A percentile compares a stretch with the other conserved stretches of the same genome.
phyloP scores from a whole-genome alignment of 805 yeast genomes.

The Sugiyamaella floridensis region DNA sequence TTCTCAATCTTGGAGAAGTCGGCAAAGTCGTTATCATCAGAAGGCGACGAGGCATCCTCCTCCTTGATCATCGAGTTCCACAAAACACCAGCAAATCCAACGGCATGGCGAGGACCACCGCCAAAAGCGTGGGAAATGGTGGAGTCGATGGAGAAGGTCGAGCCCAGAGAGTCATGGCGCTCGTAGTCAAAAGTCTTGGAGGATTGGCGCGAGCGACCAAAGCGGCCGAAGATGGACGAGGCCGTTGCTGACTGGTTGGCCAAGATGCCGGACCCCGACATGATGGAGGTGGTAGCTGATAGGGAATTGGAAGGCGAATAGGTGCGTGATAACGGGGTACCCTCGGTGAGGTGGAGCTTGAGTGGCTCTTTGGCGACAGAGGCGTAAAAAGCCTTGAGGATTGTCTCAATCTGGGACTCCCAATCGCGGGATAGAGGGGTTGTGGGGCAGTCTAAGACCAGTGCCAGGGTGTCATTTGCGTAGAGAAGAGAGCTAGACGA shows the following conservation, averaged over 20 bases:
- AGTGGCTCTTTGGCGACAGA: conserved; percentile 24
- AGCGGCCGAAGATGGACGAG: conserved; percentile 17
- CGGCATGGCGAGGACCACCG: conserved; percentile 20
- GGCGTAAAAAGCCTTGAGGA: conserved; percentile 20
- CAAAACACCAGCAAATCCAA: conserved; percentile 29
- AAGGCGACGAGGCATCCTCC: conserved; percentile 16
- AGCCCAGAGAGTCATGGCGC: conserved; percentile 10
- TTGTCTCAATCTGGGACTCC: conserved; percentile 21
- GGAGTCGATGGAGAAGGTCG: conserved; percentile 6
- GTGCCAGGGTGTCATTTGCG: conserved; percentile 9
- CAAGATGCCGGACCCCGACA: not conserved
- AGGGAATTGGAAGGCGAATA: conserved; percentile 10
- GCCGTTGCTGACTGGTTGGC: conserved; percentile 3
- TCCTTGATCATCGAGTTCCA: conserved; percentile 27
- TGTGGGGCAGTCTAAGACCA: conserved; percentile 13
- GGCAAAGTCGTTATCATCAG: conserved; percentile 21
- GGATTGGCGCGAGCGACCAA: conserved; percentile 8
- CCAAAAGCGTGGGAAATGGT: conserved; percentile 1
- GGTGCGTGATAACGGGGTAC: conserved; percentile 12
- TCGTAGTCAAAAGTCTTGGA: conserved; percentile 5
- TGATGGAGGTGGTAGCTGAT: conserved; percentile 3
- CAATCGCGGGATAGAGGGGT: conserved; percentile 18
- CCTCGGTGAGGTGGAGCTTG: conserved; percentile 18
- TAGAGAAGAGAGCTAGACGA: not conserved
- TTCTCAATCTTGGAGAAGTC: conserved; percentile 25